These are phyloP conservation scores for Pseudocercospora musae DNA, from an alignment of 2,329 filamentous ascomycete species.

Conservation along the genomic window DNA sequence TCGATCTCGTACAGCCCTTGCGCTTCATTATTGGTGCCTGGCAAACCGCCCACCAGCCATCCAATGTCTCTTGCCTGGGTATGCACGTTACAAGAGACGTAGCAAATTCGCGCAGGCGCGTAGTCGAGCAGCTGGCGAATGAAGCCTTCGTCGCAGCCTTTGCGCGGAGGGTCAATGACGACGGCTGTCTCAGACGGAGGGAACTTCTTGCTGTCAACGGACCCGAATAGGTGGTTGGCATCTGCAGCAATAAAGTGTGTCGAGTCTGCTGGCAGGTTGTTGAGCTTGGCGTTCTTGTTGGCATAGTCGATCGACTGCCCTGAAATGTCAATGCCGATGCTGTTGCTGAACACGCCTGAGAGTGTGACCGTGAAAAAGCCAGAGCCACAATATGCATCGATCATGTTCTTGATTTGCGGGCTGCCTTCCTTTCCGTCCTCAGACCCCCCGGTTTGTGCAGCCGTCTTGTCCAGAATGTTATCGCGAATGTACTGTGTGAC, in stretches of 20 bases:
- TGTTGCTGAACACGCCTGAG: conserved; percentile 72
- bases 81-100: conserved; percentile 97
- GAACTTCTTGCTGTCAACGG: conserved; percentile 57
- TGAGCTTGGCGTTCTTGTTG: conserved; percentile 71
- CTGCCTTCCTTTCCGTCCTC: neutral
- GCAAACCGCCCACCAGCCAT: conserved; percentile 70
- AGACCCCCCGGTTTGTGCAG: conserved; percentile 26
- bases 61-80: conserved; percentile 94
- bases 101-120: conserved; percentile 75
- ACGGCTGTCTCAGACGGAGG: conserved; percentile 79
- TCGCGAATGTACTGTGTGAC: conserved; percentile 87
- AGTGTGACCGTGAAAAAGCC: conserved; percentile 96
- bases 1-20: conserved; percentile 72
- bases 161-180: conserved; percentile 94
- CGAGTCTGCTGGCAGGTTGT: conserved; percentile 63
- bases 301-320: conserved; percentile 74
- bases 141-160: conserved; percentile 87
- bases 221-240: conserved; percentile 76
- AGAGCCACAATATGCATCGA: conserved; percentile 96
- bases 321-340: conserved; percentile 87
- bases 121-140: conserved; percentile 75
- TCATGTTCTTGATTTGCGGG: conserved; percentile 71
- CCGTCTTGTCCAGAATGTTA: conserved; percentile 57
- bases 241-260: conserved; percentile 88
- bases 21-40: conserved; percentile 34